These are phyloP conservation scores for Davidsoniella eucalypti DNA, from an alignment of 2,329 filamentous ascomycete genomes.

Conservation along the genomic window DNA sequence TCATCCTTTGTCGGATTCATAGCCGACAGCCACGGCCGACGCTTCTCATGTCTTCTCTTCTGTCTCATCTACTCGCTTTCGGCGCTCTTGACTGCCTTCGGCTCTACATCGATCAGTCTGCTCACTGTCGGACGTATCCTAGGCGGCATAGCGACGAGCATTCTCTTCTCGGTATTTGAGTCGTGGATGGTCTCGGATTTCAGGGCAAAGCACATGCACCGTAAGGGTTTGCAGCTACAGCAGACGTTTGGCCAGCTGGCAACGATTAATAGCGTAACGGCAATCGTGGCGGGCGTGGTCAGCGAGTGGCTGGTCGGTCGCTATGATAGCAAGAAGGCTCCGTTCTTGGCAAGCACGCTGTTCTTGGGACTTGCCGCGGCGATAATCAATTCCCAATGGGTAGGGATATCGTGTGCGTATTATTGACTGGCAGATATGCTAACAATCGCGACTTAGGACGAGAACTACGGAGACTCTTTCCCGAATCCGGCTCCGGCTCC, in stretches of 20 bases:
- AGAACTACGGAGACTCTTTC: conserved; percentile 29
- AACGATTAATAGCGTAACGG: conserved; percentile 29
- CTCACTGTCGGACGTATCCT: conserved; percentile 36
- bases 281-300: conserved; percentile 21
- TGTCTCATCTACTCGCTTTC: conserved; percentile 36
- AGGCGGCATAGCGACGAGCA: conserved; percentile 37
- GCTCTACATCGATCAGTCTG: conserved; percentile 18
- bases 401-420: conserved; percentile 14
- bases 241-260: conserved; percentile 37
- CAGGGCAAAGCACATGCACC: conserved; percentile 25
- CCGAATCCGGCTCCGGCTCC: too few species aligned
- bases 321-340: conserved; percentile 32
- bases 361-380: conserved; percentile 27
- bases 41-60: conserved; percentile 35
- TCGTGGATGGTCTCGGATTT: conserved; percentile 45
- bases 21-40: conserved; percentile 34
- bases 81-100: conserved; percentile 24
- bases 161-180: conserved; percentile 43
- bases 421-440: background rate
- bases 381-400: conserved; percentile 31
- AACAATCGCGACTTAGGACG: conserved; percentile 21
- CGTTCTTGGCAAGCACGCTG: conserved; percentile 26
- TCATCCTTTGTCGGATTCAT: conserved; percentile 30
- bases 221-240: conserved; percentile 26
- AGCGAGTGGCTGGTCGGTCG: conserved; percentile 33